Base-by-base conservation (phyloP, 139 green algal genomes). In the Trebouxia sp. region DNA sequence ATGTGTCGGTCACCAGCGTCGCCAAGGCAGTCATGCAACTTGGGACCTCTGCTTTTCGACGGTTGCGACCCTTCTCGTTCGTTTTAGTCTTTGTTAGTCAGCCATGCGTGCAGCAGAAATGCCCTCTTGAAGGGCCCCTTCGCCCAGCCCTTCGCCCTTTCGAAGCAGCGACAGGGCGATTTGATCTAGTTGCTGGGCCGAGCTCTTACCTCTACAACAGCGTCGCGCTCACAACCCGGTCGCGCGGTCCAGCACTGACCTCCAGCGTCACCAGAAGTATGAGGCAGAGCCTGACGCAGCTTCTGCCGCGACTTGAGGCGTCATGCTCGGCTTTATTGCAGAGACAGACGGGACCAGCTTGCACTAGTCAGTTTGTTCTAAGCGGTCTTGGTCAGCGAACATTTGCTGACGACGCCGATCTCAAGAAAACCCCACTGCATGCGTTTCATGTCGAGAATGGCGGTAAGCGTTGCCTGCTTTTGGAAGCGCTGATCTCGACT, bases 401-500 rank as follows among this genome's bases (percentile, higher is more conserved):
- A 39, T 94, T 91, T 35, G 93, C 93, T 6, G 83, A 90, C 70
- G 87, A 93, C 53, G 83, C 85, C 1, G 62, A 58, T 28, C 88
- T 98, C 0, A 90, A 92, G 80, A 96, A 96, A 87, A 98, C 95
- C 0, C 84, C 87, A 17, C 85, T 98, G n/a, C 96, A 97, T 66
- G 93, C 97, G 82, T 94, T 96, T 50, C 95, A 98, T 80, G 90
- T 98, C 14, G 87, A 86, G 17, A 39, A 93, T 45, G 95, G 95
- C 75, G 95, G 89, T 91, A 28, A 15, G 48, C 24, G 26, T 11
- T 10, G 17, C 9, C 1, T 26, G 15, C 48, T 67, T 28, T 41
- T 65, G n/a, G n/a, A n/a, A n/a, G n/a, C n/a, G n/a, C n/a, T n/a
- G n/a, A n/a, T n/a, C n/a, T n/a, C n/a, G 47, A 0, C 6, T 42